Evolutionary conservation across 495 filamentous ascomycete species (phyloP), one percentile per base, ranked within the genome.

Genomic region (Umbilicaria muhlenbergii): DNA sequence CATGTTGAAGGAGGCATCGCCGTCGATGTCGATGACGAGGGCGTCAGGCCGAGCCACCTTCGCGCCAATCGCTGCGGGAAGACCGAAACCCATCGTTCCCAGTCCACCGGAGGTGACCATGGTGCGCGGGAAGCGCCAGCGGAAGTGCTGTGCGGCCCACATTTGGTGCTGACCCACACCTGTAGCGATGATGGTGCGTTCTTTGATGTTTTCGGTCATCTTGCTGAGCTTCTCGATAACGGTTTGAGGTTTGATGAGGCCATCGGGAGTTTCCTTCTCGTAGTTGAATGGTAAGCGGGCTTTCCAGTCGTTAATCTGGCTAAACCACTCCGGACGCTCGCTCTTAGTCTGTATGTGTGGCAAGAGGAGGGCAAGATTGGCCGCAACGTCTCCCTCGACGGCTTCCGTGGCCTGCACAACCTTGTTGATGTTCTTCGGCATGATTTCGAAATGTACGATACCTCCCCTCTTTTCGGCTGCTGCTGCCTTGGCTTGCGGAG

Each of bases 151-250:
- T 14, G 86, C 87, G 7, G 82, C 68, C 89, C 89, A 94, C 89
- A 96, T 95, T 64, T 94, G 89, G 58, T 95, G 88, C 58, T 94
- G 87, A 32, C 89, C 88, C 31, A 94, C 88, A 52, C 88, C 88
- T 1, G 87, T 95, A 5, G 86, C 63, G 55, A 96, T 91, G 55
- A 91, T 75, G 11, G 83, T 91, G 42, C 75, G 65, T 11, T 89
- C 67, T 57, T 94, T 91, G 44, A 78, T 74, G 49, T 75, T 51
- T 2, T 72, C 76, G 1, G 81, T 86, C 14, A 87, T 66, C 18
- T 81, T 73, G 56, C 75, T 84, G 33, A 95, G 74, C 54, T 80
- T 80, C 56, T 87, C 75, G 42, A 96, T 87, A 42, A 94, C 65
- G 15, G 74, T 70, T 63, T 96, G 87, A 2, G 89, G 89, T 66